These are phyloP conservation scores for Crepidotus variabilis DNA, from an alignment of 768 basidiomycete genomes.

Conservation along the genomic window DNA sequence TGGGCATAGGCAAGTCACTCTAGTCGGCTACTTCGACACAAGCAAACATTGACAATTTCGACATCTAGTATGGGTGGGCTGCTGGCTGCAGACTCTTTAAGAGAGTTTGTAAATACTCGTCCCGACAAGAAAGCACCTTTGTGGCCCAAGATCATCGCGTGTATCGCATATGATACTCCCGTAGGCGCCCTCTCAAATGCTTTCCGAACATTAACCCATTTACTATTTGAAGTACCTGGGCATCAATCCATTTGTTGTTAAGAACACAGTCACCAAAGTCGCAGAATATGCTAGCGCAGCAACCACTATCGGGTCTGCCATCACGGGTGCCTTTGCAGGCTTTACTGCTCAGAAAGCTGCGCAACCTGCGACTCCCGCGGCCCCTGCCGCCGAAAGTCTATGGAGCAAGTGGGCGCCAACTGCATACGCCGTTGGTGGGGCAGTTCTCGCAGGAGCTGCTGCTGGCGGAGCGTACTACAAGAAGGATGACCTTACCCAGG, in stretches of 20 bases:
- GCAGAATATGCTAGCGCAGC: conserved; percentile 67
- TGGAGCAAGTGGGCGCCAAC: conserved; percentile 26
- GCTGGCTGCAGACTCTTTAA: conserved; percentile 78
- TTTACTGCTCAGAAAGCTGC: conserved; percentile 42
- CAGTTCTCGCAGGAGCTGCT: conserved; percentile 76
- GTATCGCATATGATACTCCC: conserved; percentile 88
- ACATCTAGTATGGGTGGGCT: conserved; percentile 86
- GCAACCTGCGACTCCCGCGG: conserved; percentile 21
- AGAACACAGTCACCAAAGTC: conserved; percentile 75
- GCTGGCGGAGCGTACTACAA: conserved; percentile 83
- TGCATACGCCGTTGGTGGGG: conserved; percentile 65
- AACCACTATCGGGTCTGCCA: conserved; percentile 54
- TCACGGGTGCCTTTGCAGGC: conserved; percentile 54
- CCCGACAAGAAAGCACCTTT: conserved; percentile 63
- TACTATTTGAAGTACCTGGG: conserved; percentile 67
- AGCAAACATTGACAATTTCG: no score
- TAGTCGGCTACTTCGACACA: no score
- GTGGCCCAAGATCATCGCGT: conserved; percentile 88
- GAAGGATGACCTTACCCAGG: conserved; percentile 66
- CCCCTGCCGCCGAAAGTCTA: conserved; percentile 14
- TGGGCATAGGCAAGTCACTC: conserved; percentile 71
- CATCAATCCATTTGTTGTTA: conserved; percentile 81
- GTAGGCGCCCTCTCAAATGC: conserved; percentile 39
- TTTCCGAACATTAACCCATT: not conserved
- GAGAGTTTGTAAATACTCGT: conserved; percentile 66